These are phyloP conservation scores for Solanum virginianum DNA, from an alignment of 257 asterid species.

Conservation along the genomic window DNA sequence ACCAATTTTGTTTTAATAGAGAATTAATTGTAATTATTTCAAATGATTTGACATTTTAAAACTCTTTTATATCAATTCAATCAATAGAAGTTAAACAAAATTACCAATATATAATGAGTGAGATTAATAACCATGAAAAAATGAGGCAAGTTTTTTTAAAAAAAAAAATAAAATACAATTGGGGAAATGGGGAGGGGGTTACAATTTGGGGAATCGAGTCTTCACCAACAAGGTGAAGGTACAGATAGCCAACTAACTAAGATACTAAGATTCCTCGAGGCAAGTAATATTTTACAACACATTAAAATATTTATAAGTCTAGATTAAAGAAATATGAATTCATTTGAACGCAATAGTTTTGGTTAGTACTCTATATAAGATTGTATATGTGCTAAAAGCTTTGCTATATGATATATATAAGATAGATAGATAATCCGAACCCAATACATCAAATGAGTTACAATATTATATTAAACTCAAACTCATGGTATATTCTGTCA, in stretches of 20 bases:
- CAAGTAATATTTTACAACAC: not conserved
- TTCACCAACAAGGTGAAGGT: no score
- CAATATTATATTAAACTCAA: not conserved
- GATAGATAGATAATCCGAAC: not conserved
- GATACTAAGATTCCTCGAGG: no score
- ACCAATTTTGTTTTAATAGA: not conserved
- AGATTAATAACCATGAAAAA: not conserved
- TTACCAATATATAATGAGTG: not conserved
- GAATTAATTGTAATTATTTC: not conserved
- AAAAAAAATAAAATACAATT: no score
- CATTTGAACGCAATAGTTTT: not conserved
- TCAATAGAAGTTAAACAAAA: not conserved
- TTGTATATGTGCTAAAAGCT: not conserved
- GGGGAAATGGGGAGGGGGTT: no score
- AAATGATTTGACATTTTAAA: not conserved
- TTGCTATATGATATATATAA: not conserved
- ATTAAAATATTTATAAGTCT: not conserved
- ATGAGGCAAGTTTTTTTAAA: not conserved
- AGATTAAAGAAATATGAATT: not conserved
- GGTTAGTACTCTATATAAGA: not conserved
- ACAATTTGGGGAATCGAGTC: no score
- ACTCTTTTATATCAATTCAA: no score
- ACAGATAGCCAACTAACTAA: no score
- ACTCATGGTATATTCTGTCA: not conserved
- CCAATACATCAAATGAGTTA: not conserved